phyloP scores from a whole-genome alignment of 139 green algal genomes.

The Trebouxia sp. region DNA sequence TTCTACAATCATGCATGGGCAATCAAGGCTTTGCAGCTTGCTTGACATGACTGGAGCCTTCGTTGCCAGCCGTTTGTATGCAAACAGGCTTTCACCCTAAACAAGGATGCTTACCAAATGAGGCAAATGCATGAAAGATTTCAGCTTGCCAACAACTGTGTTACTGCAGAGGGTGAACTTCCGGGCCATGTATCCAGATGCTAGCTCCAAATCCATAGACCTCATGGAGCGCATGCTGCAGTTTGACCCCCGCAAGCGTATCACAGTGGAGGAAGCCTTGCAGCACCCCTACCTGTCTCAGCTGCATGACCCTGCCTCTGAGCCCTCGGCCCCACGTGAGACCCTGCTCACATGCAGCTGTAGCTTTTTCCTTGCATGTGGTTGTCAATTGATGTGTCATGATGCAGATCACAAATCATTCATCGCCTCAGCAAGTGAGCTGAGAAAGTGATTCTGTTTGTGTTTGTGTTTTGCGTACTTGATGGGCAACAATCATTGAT shows the following conservation, averaged over 20 bases:
- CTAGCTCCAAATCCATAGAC: conserved; percentile 75
- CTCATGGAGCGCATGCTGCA: conserved; percentile 90
- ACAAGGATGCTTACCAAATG: neutral
- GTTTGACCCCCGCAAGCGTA: conserved; percentile 88
- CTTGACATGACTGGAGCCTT: no score
- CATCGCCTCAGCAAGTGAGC: no score
- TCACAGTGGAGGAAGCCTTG: conserved; percentile 83
- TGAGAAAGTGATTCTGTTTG: no score
- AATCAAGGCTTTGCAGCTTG: no score
- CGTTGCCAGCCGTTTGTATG: no score
- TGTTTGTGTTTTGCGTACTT: no score
- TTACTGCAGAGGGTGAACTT: conserved; percentile 47
- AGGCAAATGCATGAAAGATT: neutral
- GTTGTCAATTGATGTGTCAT: no score
- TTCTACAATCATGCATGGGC: no score
- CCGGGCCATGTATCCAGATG: conserved; percentile 72
- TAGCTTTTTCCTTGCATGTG: neutral
- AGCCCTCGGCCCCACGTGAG: conserved; percentile 62
- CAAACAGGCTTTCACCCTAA: neutral
- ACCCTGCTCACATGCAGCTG: neutral
- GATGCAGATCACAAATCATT: no score
- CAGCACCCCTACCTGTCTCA: conserved; percentile 87
- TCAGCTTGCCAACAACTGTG: neutral
- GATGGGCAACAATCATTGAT: no score
- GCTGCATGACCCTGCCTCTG: conserved; percentile 79